Evolutionary conservation across 345 rosid species (phyloP).

Genomic region (Psidium guajava): DNA sequence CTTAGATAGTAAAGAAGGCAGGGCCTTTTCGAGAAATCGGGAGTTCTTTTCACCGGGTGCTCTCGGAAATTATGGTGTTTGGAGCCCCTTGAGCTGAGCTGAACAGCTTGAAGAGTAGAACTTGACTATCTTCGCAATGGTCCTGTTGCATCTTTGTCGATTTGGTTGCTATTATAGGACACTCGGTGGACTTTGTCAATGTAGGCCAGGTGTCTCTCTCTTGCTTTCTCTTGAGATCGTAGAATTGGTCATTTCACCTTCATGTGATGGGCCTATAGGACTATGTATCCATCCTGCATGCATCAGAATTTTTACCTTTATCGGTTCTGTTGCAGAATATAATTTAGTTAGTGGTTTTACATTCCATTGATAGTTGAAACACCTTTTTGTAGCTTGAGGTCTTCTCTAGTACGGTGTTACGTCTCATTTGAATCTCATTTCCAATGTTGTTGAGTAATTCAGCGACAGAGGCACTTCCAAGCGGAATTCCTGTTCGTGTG

Average conservation of each 20-base stretch:
- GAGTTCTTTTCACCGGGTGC: neutral
- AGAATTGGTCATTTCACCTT: neutral
- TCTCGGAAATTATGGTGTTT: neutral
- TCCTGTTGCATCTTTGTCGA: neutral
- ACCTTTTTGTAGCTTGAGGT: neutral
- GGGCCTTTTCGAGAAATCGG: neutral
- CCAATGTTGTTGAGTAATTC: neutral
- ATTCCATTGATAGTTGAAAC: neutral
- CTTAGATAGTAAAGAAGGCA: neutral
- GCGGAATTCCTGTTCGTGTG: slow-evolving; percentile 47
- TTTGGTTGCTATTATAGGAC: neutral
- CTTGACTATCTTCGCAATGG: neutral
- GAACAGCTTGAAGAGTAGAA: neutral
- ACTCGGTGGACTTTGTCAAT: neutral
- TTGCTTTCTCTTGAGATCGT: neutral
- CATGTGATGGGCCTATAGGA: neutral
- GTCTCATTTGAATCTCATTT: neutral
- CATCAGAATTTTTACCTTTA: neutral
- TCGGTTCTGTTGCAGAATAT: neutral
- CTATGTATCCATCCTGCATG: neutral
- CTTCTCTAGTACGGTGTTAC: neutral
- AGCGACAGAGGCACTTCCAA: slow-evolving; percentile 28
- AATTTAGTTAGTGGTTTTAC: neutral
- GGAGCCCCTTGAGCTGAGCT: neutral
- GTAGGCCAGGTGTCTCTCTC: neutral